Evolutionary conservation across 306 rosid species (phyloP).

Genomic region (Begonia loranthoides): DNA sequence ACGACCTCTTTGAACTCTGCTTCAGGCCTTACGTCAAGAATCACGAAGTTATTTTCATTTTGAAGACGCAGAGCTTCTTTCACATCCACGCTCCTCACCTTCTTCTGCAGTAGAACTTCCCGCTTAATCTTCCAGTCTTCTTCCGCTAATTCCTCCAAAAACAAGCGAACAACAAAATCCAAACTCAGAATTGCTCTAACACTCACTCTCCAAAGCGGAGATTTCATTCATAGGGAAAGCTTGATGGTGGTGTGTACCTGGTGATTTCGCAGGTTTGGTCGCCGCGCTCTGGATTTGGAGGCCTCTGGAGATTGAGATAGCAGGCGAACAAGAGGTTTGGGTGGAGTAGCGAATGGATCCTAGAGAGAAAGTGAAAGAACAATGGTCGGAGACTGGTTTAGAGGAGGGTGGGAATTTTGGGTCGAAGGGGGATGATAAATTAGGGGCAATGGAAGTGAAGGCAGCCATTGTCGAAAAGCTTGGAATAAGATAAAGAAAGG

Average conservation of each 20-base stretch:
- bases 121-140: conserved; percentile 94
- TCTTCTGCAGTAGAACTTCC: conserved; percentile 52
- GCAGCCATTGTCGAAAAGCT: conserved; percentile 34
- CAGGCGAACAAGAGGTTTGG: conserved; percentile 19
- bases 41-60: conserved; percentile 83
- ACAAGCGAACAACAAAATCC: conserved; percentile 5
- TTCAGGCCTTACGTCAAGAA: conserved; percentile 92
- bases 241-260: conserved; percentile 35
- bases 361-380: conserved; percentile 20
- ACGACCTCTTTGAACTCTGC: conserved; percentile 92
- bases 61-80: conserved; percentile 95
- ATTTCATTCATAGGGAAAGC: neutral
- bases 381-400: conserved; percentile 24
- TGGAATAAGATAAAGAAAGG: conserved; percentile 12
- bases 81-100: conserved; percentile 85
- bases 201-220: neutral
- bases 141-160: conserved; percentile 64
- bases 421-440: conserved; percentile 39
- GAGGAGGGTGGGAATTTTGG: conserved; percentile 24
- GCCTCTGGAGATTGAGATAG: conserved; percentile 25
- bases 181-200: conserved; percentile 1
- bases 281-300: conserved; percentile 53
- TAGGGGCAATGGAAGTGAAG: conserved; percentile 36
- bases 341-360: conserved; percentile 27
- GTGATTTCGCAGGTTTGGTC: conserved; percentile 72